Evolutionary conservation across 1,284 basidiomycete species (phyloP).

Genomic region (Malassezia psittaci): DNA sequence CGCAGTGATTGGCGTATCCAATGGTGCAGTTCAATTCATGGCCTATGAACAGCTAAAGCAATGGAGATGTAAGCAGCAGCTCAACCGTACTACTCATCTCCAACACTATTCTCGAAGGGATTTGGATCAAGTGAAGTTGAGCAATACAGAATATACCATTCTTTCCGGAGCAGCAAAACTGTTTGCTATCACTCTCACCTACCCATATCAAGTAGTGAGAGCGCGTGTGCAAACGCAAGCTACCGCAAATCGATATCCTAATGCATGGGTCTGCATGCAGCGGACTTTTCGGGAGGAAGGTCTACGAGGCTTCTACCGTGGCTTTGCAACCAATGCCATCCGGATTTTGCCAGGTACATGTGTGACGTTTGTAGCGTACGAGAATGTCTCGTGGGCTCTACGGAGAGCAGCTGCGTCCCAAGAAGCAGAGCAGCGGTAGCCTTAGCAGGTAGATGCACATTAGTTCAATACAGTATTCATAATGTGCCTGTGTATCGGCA

Average conservation of each 20-base stretch:
- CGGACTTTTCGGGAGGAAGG: slow-evolving; percentile 75
- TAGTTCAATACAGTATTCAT: too few species aligned
- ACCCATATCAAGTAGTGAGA: slow-evolving; percentile 93
- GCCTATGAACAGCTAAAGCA: slow-evolving; percentile 90
- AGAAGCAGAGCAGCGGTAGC: not conserved
- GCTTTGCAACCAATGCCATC: slow-evolving; percentile 88
- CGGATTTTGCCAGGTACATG: slow-evolving; percentile 92
- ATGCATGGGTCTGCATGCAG: slow-evolving; percentile 67
- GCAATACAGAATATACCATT: slow-evolving; percentile 79
- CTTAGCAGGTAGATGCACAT: too few species aligned
- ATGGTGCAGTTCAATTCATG: slow-evolving; percentile 93
- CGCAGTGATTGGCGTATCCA: slow-evolving; percentile 84
- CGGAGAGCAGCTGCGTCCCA: slow-evolving; percentile 6
- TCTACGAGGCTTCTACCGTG: slow-evolving; percentile 79
- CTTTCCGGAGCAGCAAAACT: slow-evolving; percentile 88
- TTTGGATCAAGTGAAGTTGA: slow-evolving; percentile 50
- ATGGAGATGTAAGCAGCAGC: slow-evolving; percentile 54
- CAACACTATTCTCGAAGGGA: slow-evolving; percentile 1
- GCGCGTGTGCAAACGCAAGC: slow-evolving; percentile 66
- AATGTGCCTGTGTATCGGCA: too few species aligned
- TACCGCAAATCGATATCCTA: slow-evolving; percentile 56
- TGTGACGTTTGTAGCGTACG: slow-evolving; percentile 95
- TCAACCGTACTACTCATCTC: slow-evolving; percentile 4
- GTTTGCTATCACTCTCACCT: slow-evolving; percentile 71
- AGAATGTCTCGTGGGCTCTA: slow-evolving; percentile 55